A percentile compares a stretch with the other conserved stretches of the same genome.
Evolutionary conservation across 495 filamentous ascomycete species (phyloP).

Genomic region (Aspergillus indologenus): DNA sequence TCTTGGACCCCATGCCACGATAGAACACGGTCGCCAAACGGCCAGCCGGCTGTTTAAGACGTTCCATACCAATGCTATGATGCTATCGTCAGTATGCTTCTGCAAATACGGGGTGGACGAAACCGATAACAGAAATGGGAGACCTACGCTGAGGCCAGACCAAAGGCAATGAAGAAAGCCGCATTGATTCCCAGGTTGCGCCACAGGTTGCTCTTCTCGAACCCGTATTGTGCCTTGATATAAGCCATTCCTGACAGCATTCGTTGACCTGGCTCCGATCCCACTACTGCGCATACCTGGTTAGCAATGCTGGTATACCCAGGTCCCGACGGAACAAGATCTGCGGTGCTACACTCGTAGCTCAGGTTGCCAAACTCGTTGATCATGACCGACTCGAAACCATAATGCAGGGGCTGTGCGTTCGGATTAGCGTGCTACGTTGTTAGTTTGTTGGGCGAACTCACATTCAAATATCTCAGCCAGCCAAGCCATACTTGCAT

Average conservation of each 20-base stretch:
- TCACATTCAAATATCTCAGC: slow-evolving; percentile 54
- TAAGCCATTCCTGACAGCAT: slow-evolving; percentile 43
- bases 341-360: slow-evolving; percentile 12
- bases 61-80: slow-evolving; percentile 29
- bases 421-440: background rate
- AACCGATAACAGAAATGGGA: no score
- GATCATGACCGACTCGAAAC: slow-evolving; percentile 51
- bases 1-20: background rate
- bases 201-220: slow-evolving; percentile 52
- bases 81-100: no score
- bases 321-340: slow-evolving; percentile 25
- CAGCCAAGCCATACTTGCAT: slow-evolving; percentile 53
- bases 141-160: slow-evolving; percentile 49
- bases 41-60: slow-evolving; percentile 22
- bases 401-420: slow-evolving; percentile 37
- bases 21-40: slow-evolving; percentile 30
- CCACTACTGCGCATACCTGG: slow-evolving; percentile 42
- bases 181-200: slow-evolving; percentile 55
- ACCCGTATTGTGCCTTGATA: slow-evolving; percentile 43
- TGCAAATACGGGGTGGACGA: no score
- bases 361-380: slow-evolving; percentile 44
- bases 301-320: slow-evolving; percentile 31
- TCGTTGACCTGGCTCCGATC: slow-evolving; percentile 41
- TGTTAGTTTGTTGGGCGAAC: background rate
- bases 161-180: slow-evolving; percentile 52